Base-by-base conservation (phyloP, 148 eudicot species). In the Camellia sinensis region DNA sequence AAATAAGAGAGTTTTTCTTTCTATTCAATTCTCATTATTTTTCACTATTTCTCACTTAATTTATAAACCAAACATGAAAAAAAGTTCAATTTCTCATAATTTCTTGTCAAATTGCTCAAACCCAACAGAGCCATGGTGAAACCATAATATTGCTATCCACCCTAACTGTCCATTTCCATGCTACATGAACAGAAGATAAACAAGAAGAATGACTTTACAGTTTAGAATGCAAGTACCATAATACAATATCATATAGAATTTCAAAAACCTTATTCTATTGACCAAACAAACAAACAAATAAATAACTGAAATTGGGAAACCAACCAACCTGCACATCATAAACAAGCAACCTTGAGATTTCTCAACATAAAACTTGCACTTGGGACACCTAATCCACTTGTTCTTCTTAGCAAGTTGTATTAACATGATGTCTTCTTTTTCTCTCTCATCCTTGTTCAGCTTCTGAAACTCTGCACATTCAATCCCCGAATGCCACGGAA, bases 361-460 rank as follows among this genome's bases (percentile, higher is more conserved):
- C 78, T 92, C 97, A 14, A 92, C 94, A 80, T 79, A 85, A 72
- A 79, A 80, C 71, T 81, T 91, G 85, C 97, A 92, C 22, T 37
- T 72, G 17, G 97, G 93, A 75, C 97, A 92, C 80, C 89, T 88
- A 56, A 78, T 87, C 97, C 97, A 92, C 15, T 85, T 87, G 72
- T 88, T 81, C 1, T 56, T 54, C 84, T 87, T 85, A 6, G 97
- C 97, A 75, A 92, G 92, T 15, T 83, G 64, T 83, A 82, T 76
- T 77, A 88, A 64, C 90, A 87, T 82, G 15, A 88, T 40, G 84
- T 92, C 97, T 48, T 91, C 97, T 3, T 68, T 80, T 18, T 50
- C 85, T 22, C 90, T 83, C 82, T 91, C 94, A 57, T 86, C 86
- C 84, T 88, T 85, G 17, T 54, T 67, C 70, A 90, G 56, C 10